Base-by-base conservation (phyloP, 2,329 filamentous ascomycete genomes). In the Pseudogymnoascus sp. region DNA sequence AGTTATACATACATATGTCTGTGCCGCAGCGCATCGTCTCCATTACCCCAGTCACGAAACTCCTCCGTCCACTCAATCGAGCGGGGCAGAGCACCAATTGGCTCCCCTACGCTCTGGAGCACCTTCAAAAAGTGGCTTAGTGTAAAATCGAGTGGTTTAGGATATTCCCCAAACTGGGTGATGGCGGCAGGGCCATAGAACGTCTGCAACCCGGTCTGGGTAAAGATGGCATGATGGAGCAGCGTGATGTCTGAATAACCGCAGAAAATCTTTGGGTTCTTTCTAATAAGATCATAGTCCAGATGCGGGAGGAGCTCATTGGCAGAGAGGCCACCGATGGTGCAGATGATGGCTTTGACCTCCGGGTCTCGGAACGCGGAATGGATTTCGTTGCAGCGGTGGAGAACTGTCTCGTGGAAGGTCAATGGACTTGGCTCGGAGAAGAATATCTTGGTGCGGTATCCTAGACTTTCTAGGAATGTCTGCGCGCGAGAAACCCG, bases 181-280 rank as follows among this genome's bases (percentile, higher is more conserved):
- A 75, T 48, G 10, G 67, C 65, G 16, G 63, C 66, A 1, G 73
- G 72, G 2, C 73, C 73, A 61, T 74, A 74, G 64, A 75, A 75
- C 7, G 67, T 72, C 11, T 67, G 68, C 11, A 74, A 51, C 48
- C 67, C 48, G 3, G 66, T 48, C 60, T 69, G 45, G 4, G 64
- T 63, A 31, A 61, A 68, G 23, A 74, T 62, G 0, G 72, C 72
- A 61, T 69, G 66, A 48, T 70, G 69, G 14, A 75, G 64, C 4
- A 71, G 62, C 1, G 72, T 75, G 61, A 72, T 73, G 61, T 75
- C 73, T 2, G 68, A 71, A 61, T 70, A 73, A 8, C 73, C 73
- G 21, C 68, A 62, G 67, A 75, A 74, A n/a, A 74, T 72, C 65
- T 74, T 75, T 1, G 73, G 73, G 48, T 74, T 66, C 0, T 51